Evolutionary conservation across 164 flowering plant genomes (phyloP).

Genomic region (Protea cynaroides): DNA sequence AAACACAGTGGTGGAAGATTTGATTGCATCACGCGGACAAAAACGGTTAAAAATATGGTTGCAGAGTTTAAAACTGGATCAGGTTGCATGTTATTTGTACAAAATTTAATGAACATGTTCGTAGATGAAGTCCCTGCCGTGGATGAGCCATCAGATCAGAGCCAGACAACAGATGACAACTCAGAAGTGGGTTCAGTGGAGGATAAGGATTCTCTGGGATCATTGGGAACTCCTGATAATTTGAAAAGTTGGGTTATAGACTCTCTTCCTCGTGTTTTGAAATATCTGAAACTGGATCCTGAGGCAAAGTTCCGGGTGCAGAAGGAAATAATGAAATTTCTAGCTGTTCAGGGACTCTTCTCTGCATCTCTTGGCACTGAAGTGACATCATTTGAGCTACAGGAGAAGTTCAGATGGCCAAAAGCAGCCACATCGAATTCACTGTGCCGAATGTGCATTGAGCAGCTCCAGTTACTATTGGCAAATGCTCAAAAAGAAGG

Average conservation of each 20-base stretch:
- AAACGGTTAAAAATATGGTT: constrained; percentile 62
- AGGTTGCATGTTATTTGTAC: constrained; percentile 71
- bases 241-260: constrained; percentile 83
- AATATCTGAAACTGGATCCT: constrained; percentile 54
- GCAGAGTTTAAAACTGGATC: constrained; percentile 62
- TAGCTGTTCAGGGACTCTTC: constrained; percentile 91
- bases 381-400: constrained; percentile 89
- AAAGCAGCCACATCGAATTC: constrained; percentile 68
- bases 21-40: constrained; percentile 68
- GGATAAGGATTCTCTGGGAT: constrained; percentile 55
- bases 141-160: constrained; percentile 93
- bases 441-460: constrained; percentile 68
- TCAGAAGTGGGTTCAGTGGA: constrained; percentile 72
- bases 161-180: constrained; percentile 91
- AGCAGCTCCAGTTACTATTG: constrained; percentile 75
- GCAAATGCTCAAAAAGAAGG: constrained; percentile 79
- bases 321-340: constrained; percentile 78
- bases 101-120: constrained; percentile 67
- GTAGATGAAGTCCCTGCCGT: constrained; percentile 62
- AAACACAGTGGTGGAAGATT: constrained; percentile 81
- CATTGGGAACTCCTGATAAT: constrained; percentile 43
- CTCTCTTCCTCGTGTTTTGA: constrained; percentile 63
- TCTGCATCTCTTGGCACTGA: constrained; percentile 91
- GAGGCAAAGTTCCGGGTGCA: constrained; percentile 64
- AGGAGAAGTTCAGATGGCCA: constrained; percentile 93